Conservation (phyloP, 192 early-diverging fungal species). For the Ambispora gerdemannii region DNA sequence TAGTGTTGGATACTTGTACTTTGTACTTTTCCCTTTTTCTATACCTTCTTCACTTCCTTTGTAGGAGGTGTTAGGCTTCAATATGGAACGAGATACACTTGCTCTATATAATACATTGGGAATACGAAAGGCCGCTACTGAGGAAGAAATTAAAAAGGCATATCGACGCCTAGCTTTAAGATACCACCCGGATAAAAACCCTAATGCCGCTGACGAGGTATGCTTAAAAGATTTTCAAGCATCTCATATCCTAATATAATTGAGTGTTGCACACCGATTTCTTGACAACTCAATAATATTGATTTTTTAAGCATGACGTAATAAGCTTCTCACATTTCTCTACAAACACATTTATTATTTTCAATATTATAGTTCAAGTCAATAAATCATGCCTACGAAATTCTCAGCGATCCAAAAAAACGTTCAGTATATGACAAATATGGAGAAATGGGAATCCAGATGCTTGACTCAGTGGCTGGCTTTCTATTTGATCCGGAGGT, state of each 20-base stretch:
- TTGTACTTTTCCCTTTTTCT: not conserved
- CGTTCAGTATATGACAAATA: constrained; percentile 89
- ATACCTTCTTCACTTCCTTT: not conserved
- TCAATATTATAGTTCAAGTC: constrained; percentile 73
- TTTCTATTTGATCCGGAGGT: constrained; percentile 65
- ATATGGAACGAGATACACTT: constrained; percentile 55
- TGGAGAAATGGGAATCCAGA: constrained; percentile 72
- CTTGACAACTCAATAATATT: too few relatives aligned
- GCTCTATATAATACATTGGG: constrained; percentile 52
- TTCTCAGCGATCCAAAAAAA: constrained; percentile 72
- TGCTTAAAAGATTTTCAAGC: constrained; percentile 82
- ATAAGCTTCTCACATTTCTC: too few relatives aligned
- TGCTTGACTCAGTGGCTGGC: constrained; percentile 69
- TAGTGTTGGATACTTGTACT: not conserved
- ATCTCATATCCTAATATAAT: too few relatives aligned
- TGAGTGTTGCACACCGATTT: too few relatives aligned
- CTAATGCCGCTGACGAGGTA: constrained; percentile 62
- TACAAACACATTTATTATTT: too few relatives aligned
- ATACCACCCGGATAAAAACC: constrained; percentile 54
- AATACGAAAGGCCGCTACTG: constrained; percentile 47
- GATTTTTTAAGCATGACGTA: too few relatives aligned
- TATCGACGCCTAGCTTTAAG: constrained; percentile 52
- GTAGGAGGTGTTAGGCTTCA: not conserved
- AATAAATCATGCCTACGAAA: constrained; percentile 84
- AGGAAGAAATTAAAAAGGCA: constrained; percentile 58